These are phyloP conservation scores for Phytopythium helicoides DNA, from an alignment of 352 stramenopile genomes.

Conservation along the genomic window DNA sequence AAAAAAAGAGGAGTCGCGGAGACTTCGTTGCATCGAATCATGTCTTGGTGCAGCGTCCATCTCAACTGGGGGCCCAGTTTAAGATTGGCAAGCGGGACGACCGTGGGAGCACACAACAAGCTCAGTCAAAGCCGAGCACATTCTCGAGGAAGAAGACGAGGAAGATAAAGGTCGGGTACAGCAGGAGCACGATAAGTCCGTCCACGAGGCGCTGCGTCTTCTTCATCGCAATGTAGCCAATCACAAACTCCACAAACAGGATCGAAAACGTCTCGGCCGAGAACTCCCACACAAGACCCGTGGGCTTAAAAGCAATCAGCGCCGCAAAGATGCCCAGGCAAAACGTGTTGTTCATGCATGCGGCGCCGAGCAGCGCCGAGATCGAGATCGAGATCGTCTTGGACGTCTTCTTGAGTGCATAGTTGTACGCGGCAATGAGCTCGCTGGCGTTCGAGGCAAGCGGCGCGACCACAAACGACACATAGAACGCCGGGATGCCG, in stretches of 20 bases:
- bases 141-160: constrained; percentile 94
- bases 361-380: constrained; percentile 91
- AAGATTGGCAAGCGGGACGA: too few relatives aligned
- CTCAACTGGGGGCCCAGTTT: too few relatives aligned
- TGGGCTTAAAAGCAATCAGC: constrained; percentile 93
- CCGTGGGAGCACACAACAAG: too few relatives aligned
- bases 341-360: constrained; percentile 99
- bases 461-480: constrained; percentile 96
- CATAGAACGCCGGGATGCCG: constrained; percentile 95
- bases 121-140: constrained; percentile 88
- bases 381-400: constrained; percentile 98
- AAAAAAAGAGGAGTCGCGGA: too few relatives aligned
- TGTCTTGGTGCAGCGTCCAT: too few relatives aligned
- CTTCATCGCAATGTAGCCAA: constrained; percentile 80
- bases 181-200: constrained; percentile 75
- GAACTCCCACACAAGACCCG: constrained; percentile 96
- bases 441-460: constrained; percentile 99
- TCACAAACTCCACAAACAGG: constrained; percentile 93
- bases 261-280: constrained; percentile 97
- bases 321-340: constrained; percentile 97
- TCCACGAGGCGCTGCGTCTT: constrained; percentile 87
- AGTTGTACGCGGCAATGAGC: constrained; percentile 97
- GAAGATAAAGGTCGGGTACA: constrained; percentile 94
- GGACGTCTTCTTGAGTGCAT: constrained; percentile 96
- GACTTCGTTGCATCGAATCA: too few relatives aligned